Conservation (phyloP, 2,329 filamentous ascomycete species). For the Trichoderma arundinaceum region DNA sequence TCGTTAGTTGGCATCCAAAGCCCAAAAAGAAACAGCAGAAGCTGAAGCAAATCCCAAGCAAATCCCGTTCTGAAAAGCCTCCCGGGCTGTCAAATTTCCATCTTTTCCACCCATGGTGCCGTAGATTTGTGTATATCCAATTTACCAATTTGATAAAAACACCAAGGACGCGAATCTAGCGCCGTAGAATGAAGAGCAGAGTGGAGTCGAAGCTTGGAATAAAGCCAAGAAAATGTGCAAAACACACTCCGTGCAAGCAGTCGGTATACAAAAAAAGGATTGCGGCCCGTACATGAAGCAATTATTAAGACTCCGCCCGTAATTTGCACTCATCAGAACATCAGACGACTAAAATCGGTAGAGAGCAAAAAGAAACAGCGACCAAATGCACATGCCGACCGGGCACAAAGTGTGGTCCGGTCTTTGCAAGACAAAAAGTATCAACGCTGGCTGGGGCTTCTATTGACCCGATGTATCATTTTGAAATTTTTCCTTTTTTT, state of each 20-base stretch:
- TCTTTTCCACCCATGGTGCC: slow-evolving; percentile 11
- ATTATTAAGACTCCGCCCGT: slow-evolving; percentile 49
- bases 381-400: slow-evolving; percentile 49
- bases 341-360: slow-evolving; percentile 54
- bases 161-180: slow-evolving; percentile 36
- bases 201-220: slow-evolving; percentile 39
- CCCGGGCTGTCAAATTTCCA: slow-evolving; percentile 4
- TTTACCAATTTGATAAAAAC: slow-evolving; percentile 31
- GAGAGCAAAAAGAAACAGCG: slow-evolving; percentile 54
- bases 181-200: slow-evolving; percentile 36
- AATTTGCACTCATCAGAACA: slow-evolving; percentile 51
- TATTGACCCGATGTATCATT: neutral
- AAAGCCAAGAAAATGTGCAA: slow-evolving; percentile 32
- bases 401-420: slow-evolving; percentile 47
- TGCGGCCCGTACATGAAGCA: slow-evolving; percentile 32
- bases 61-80: slow-evolving; percentile 15
- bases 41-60: slow-evolving; percentile 9
- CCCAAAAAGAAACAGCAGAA: slow-evolving; percentile 20
- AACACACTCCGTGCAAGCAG: slow-evolving; percentile 31
- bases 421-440: neutral
- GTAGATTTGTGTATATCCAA: neutral
- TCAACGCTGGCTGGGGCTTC: neutral
- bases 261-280: slow-evolving; percentile 13
- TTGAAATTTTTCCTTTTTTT: slow-evolving; percentile 37
- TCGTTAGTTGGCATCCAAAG: slow-evolving; percentile 4